Conservation (phyloP, 164 flowering plant species). For the Chimonanthus salicifolius region DNA sequence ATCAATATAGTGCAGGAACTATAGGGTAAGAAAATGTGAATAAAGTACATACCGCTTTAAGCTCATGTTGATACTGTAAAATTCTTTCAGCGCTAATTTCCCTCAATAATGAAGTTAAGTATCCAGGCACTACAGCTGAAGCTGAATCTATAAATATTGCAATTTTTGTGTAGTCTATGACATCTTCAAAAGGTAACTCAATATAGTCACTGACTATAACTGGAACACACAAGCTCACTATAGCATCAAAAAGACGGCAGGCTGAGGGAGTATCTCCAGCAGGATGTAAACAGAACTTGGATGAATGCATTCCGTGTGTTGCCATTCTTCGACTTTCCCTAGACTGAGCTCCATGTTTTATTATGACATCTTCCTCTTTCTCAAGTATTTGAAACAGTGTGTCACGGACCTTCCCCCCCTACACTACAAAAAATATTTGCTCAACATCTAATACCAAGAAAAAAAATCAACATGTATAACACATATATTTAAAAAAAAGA, state of each 20-base stretch:
- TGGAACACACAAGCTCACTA: constrained; percentile 93
- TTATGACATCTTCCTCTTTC: constrained; percentile 60
- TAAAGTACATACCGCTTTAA: constrained; percentile 46
- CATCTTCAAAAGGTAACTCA: constrained; percentile 97
- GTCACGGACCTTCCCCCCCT: constrained; percentile 98
- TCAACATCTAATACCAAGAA: not conserved
- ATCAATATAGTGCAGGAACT: not conserved
- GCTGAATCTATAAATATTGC: constrained; percentile 72
- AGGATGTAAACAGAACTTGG: constrained; percentile 94
- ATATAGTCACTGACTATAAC: constrained; percentile 83
- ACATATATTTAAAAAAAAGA: too few relatives aligned
- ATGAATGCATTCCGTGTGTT: constrained; percentile 89
- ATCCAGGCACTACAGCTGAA: constrained; percentile 64
- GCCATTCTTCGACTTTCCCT: constrained; percentile 95
- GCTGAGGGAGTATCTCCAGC: constrained; percentile 99
- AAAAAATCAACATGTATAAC: too few relatives aligned
- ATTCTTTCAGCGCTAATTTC: constrained; percentile 42
- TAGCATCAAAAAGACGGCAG: constrained; percentile 95
- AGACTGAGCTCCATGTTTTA: constrained; percentile 94
- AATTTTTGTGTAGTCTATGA: constrained; percentile 75
- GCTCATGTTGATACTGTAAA: constrained; percentile 62
- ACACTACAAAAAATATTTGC: constrained; percentile 12
- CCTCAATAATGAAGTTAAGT: constrained; percentile 54
- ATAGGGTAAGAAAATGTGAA: not conserved
- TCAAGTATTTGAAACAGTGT: constrained; percentile 82